phyloP scores from a whole-genome alignment of 192 early-diverging fungal species.

The Coemansia sp. region DNA sequence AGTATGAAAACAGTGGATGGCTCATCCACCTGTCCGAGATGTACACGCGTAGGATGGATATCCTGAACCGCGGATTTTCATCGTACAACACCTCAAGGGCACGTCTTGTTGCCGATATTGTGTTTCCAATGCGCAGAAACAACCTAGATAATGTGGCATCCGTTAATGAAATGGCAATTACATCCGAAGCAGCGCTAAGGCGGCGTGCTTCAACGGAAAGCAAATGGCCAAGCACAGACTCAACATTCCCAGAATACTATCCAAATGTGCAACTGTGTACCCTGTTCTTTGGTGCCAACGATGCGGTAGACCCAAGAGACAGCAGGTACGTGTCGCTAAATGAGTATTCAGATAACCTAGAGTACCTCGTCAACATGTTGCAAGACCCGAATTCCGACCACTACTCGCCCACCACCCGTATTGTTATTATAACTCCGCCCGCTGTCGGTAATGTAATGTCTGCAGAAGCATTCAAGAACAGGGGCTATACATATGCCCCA shows the following conservation, averaged over 20 bases:
- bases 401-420: slow-evolving; percentile 60
- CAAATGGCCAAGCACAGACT: not conserved
- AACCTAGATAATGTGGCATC: too few relatives aligned
- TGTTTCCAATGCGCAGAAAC: too few relatives aligned
- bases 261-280: slow-evolving; percentile 17
- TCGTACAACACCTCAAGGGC: too few relatives aligned
- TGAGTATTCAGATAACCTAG: slow-evolving; percentile 61
- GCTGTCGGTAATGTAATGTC: slow-evolving; percentile 59
- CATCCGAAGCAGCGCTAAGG: too few relatives aligned
- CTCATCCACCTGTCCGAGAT: slow-evolving; percentile 53
- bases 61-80: slow-evolving; percentile 81
- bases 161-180: too few relatives aligned
- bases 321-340: slow-evolving; percentile 63
- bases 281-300: slow-evolving; percentile 86
- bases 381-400: slow-evolving; percentile 53
- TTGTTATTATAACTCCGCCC: slow-evolving; percentile 74
- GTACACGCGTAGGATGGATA: slow-evolving; percentile 71
- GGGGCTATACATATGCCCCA: not conserved
- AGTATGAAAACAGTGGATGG: slow-evolving; percentile 52
- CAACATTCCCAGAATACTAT: not conserved
- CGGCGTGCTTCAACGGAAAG: not conserved
- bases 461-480: not conserved
- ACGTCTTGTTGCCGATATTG: too few relatives aligned
- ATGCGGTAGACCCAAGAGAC: slow-evolving; percentile 57
- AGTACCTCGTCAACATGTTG: slow-evolving; percentile 59